Conservation (phyloP, 495 filamentous ascomycete genomes). For the Tuber umbilicatum region DNA sequence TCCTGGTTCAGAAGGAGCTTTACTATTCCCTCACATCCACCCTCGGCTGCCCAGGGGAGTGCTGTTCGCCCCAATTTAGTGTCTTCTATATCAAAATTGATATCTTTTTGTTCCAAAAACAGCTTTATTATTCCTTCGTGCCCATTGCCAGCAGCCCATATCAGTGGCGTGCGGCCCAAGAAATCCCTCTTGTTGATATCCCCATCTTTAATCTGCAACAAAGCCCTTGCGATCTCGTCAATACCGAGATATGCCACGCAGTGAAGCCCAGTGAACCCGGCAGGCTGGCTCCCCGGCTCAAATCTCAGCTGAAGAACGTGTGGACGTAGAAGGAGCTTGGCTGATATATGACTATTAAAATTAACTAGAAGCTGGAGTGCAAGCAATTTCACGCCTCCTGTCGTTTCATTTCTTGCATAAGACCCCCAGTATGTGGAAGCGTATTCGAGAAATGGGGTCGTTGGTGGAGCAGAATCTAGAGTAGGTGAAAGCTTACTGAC, state of each 20-base stretch:
- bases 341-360: not conserved
- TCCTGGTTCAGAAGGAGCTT: not conserved
- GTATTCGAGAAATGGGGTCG: not conserved
- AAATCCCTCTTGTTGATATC: not conserved
- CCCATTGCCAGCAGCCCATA: constrained; percentile 36
- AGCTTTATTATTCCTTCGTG: constrained; percentile 37
- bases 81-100: constrained; percentile 25
- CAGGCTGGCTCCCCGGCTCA: not conserved
- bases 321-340: not conserved
- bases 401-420: not conserved
- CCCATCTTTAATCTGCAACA: not conserved
- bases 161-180: constrained; percentile 29
- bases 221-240: not conserved
- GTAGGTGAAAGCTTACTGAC: not conserved
- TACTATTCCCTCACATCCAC: constrained; percentile 44
- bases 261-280: not conserved
- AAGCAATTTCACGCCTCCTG: not conserved
- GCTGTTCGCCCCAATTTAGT: constrained; percentile 36
- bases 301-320: fast-evolving
- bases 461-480: not conserved
- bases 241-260: not conserved
- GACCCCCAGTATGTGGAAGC: not conserved
- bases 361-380: not conserved
- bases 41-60: constrained; percentile 43
- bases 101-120: constrained; percentile 24